Percentiles rank a stretch among this genome's conserved stretches.
Conservation (phyloP, 164 flowering plant genomes). For the Berberis thunbergii region DNA sequence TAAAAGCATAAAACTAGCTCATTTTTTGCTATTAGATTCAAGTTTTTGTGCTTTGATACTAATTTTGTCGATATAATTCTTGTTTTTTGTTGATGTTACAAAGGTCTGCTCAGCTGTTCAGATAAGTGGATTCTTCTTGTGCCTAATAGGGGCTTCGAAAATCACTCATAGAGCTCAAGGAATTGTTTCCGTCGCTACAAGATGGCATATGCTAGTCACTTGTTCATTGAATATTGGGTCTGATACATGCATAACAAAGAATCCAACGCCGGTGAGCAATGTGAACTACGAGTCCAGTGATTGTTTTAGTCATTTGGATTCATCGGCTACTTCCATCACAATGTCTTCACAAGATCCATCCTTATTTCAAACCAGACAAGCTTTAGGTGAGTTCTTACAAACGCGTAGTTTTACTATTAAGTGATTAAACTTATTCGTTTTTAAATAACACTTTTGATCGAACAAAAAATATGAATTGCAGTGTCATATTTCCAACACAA, state of each 20-base stretch:
- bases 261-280: background rate
- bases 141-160: constrained; percentile 69
- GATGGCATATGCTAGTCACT: constrained; percentile 63
- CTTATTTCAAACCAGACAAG: constrained; percentile 59
- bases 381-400: constrained; percentile 41
- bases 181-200: constrained; percentile 52
- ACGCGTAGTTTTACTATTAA: background rate
- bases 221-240: constrained; percentile 12
- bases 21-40: background rate
- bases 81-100: constrained; percentile 5
- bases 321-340: constrained; percentile 8
- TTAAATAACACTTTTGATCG: too few relatives aligned
- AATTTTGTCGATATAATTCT: background rate
- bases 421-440: background rate
- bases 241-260: constrained; percentile 5
- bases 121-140: constrained; percentile 60
- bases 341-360: constrained; percentile 26
- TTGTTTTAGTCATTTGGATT: constrained; percentile 5
- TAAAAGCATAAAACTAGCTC: background rate
- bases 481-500: constrained; percentile 74
- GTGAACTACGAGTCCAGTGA: background rate
- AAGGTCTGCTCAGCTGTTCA: constrained; percentile 75
- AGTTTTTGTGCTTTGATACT: background rate
- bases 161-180: constrained; percentile 87
- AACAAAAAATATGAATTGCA: constrained; percentile 20